Evolutionary conservation across 106 monocot species (phyloP), one percentile per base, ranked within the genome.

Genomic region (Phalaenopsis equestris): DNA sequence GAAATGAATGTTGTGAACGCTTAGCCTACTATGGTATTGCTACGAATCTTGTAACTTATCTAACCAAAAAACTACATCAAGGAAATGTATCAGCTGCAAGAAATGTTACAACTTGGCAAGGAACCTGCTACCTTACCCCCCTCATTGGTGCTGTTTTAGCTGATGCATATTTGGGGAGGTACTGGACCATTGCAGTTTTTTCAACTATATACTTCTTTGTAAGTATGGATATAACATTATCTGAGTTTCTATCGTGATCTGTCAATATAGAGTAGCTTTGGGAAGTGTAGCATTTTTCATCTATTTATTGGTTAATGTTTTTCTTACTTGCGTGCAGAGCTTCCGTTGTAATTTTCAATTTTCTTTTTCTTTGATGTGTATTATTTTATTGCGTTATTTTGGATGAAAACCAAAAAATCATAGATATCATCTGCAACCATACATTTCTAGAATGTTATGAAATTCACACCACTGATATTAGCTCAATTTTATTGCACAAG

Each of bases 131-230:
- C 58, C 73, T 97, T 24, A 82, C 92, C 1, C 92, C 97, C 8
- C 82, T 97, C 30, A 86, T 97, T 79, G 97, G 97, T 68, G 97
- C 97, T 75, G 81, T 92, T 41, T 81, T 97, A 75, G 97, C 97
- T 48, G 97, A 97, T 86, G 87, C 97, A 78, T 90, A 90, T n/a
- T 97, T 89, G 97, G 97, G 97, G 58, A 91, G 89, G 57, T 97
- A 88, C 68, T 83, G 94, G 88, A 97, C 94, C 23, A 94, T 97
- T 85, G 92, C 92, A 56, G 83, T 85, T 73, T 97, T 94, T 82
- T 94, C 97, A 46, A 79, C 83, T 46, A 84, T 97, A 75, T 97
- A 97, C 77, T 87, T 94, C 41, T 58, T 92, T 81, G 94, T 97
- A 81, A 84, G 92, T 87, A 23, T 49, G 46, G 30, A 76, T 76